Conservation (phyloP, 2,329 filamentous ascomycete species). For the Rhynchosporium agropyri region DNA sequence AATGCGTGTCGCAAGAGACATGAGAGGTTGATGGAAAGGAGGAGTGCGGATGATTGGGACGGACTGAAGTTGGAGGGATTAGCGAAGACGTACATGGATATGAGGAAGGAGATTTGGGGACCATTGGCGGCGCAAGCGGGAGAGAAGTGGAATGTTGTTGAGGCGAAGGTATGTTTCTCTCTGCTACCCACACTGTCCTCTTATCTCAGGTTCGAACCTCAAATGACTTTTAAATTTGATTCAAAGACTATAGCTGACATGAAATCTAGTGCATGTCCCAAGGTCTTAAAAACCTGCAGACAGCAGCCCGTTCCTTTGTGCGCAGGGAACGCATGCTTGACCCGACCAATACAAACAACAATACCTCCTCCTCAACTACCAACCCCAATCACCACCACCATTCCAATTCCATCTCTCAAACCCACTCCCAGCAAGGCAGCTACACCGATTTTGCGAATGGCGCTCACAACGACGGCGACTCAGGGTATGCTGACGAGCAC, state of each 20-base stretch:
- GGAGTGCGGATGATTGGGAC: constrained; percentile 66
- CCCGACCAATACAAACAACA: background rate
- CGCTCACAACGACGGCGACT: constrained; percentile 63
- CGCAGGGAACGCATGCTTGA: constrained; percentile 64
- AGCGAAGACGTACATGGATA: constrained; percentile 76
- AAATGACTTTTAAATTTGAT: no score
- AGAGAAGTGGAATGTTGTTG: constrained; percentile 78
- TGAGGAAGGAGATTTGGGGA: constrained; percentile 81
- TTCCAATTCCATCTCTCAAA: constrained; percentile 1
- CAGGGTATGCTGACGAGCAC: constrained; percentile 59
- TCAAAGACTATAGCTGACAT: background rate
- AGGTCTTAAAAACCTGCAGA: constrained; percentile 78
- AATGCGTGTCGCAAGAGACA: constrained; percentile 84
- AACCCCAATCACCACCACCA: no score
- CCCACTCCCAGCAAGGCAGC: constrained; percentile 13
- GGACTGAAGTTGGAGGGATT: constrained; percentile 72
- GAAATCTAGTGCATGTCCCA: constrained; percentile 73
- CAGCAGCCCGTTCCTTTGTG: constrained; percentile 65
- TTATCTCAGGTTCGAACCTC: background rate
- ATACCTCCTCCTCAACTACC: no score
- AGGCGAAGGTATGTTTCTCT: constrained; percentile 58
- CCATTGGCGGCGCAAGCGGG: constrained; percentile 71
- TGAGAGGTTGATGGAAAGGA: constrained; percentile 78
- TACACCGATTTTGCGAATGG: background rate
- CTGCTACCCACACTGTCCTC: background rate